These are phyloP conservation scores for Naematelia encephala DNA, from an alignment of 768 basidiomycete species.

Conservation along the genomic window DNA sequence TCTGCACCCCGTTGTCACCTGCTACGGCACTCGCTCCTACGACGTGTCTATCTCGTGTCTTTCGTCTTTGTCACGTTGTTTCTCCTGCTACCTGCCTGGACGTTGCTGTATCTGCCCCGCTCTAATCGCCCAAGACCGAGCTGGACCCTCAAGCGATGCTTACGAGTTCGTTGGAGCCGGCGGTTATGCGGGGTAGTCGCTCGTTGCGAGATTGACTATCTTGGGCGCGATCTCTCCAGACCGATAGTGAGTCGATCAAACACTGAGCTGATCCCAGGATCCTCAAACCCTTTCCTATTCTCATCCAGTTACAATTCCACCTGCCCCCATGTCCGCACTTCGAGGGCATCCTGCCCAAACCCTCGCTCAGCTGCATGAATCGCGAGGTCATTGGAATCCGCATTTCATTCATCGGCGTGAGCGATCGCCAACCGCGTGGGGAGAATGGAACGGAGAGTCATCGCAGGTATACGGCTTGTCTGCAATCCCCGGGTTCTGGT, in stretches of 20 bases:
- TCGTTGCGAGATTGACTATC: conserved; percentile 39
- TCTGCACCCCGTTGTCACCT: conserved; percentile 19
- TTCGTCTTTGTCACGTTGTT: conserved; percentile 28
- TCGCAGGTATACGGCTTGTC: conserved; percentile 24
- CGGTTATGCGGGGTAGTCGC: conserved; percentile 36
- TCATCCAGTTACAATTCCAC: conserved; percentile 34
- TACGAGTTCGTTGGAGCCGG: conserved; percentile 33
- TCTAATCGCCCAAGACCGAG: conserved; percentile 22
- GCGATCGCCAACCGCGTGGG: conserved; percentile 16
- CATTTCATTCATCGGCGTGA: conserved; percentile 27
- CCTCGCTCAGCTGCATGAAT: conserved; percentile 22
- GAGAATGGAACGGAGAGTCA: conserved; percentile 25
- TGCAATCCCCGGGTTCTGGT: conserved; percentile 42
- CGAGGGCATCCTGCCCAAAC: conserved; percentile 29
- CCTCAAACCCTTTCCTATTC: conserved; percentile 24
- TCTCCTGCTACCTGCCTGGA: conserved; percentile 31
- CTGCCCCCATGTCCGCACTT: conserved; percentile 23
- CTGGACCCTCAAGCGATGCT: conserved; percentile 34
- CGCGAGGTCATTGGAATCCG: conserved; percentile 27
- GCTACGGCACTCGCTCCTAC: conserved; percentile 25
- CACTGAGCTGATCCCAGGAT: conserved; percentile 14
- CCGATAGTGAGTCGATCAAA: conserved; percentile 23
- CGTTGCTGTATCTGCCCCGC: conserved; percentile 22
- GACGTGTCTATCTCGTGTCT: conserved; percentile 30
- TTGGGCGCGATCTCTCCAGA: conserved; percentile 29